These are phyloP conservation scores for Delonix regia DNA, from an alignment of 306 rosid genomes.

Conservation along the genomic window DNA sequence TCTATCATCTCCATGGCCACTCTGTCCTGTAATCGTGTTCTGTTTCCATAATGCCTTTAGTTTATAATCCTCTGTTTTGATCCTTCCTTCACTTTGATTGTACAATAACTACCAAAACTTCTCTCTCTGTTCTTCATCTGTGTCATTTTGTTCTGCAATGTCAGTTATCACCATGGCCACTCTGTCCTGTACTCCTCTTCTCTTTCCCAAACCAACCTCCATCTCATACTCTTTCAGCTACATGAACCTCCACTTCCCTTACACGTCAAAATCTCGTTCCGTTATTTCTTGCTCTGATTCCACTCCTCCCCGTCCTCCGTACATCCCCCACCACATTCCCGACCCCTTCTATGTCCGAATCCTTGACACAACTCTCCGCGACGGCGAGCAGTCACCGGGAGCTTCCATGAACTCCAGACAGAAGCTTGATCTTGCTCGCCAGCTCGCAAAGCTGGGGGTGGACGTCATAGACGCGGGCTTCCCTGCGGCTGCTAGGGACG, in stretches of 20 bases:
- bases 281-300: conserved; percentile 33
- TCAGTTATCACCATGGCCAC: too few species aligned
- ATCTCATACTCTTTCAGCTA: neutral
- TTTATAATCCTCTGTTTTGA: too few species aligned
- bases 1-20: too few species aligned
- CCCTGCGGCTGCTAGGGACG: conserved; percentile 82
- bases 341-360: conserved; percentile 82
- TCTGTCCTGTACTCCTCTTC: too few species aligned
- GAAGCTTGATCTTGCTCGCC: conserved; percentile 82
- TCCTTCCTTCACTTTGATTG: too few species aligned
- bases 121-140: too few species aligned
- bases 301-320: conserved; percentile 54
- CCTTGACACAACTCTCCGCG: conserved; percentile 95
- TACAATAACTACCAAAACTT: too few species aligned
- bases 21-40: too few species aligned
- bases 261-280: conserved; percentile 19
- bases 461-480: conserved; percentile 91
- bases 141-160: too few species aligned
- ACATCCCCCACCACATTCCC: conserved; percentile 74
- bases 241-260: conserved; percentile 22
- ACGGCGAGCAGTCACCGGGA: conserved; percentile 96
- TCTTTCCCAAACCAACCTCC: too few species aligned
- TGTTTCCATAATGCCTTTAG: too few species aligned
- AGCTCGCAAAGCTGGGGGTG: conserved; percentile 81
- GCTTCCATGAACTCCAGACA: conserved; percentile 87